Conservation (phyloP, 1,284 basidiomycete species). For the Kwoniella shivajii region DNA sequence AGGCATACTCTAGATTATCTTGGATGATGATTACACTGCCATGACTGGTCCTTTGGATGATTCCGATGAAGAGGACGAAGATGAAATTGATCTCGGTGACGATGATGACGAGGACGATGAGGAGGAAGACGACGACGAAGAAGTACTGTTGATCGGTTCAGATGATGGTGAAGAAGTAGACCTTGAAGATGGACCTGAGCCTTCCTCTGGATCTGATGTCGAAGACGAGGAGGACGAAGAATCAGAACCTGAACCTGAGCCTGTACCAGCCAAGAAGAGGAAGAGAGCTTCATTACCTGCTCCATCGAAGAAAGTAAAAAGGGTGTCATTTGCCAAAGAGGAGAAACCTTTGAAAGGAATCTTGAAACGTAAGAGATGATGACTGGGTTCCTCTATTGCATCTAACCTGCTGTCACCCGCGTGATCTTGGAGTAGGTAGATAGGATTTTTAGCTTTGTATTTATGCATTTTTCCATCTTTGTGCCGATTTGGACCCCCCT, state of each 20-base stretch:
- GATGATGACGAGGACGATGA: conserved; percentile 51
- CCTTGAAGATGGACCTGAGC: conserved; percentile 48
- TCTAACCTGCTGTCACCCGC: too few relatives aligned
- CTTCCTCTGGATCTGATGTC: conserved; percentile 39
- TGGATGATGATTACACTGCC: conserved; percentile 62
- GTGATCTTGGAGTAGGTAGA: too few relatives aligned
- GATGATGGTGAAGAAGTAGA: conserved; percentile 51
- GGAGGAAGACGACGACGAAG: conserved; percentile 39
- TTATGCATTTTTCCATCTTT: too few relatives aligned
- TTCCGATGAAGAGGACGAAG: conserved; percentile 40
- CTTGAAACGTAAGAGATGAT: conserved; percentile 22
- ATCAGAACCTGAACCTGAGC: conserved; percentile 21
- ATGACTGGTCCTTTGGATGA: conserved; percentile 37
- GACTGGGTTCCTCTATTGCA: not conserved
- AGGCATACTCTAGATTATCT: conserved; percentile 45
- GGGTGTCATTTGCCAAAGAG: conserved; percentile 33
- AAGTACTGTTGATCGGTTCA: conserved; percentile 33
- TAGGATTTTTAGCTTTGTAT: too few relatives aligned
- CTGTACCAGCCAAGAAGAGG: conserved; percentile 23
- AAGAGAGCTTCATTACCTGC: conserved; percentile 18
- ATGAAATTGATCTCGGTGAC: conserved; percentile 34
- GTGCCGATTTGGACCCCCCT: too few relatives aligned
- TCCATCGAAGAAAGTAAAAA: conserved; percentile 33
- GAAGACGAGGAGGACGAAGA: conserved; percentile 42
- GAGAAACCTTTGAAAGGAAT: conserved; percentile 18